A percentile compares a stretch with the other conserved stretches of the same genome.
phyloP scores from a whole-genome alignment of 2,329 filamentous ascomycete genomes.

The Phialophora macrospora region DNA sequence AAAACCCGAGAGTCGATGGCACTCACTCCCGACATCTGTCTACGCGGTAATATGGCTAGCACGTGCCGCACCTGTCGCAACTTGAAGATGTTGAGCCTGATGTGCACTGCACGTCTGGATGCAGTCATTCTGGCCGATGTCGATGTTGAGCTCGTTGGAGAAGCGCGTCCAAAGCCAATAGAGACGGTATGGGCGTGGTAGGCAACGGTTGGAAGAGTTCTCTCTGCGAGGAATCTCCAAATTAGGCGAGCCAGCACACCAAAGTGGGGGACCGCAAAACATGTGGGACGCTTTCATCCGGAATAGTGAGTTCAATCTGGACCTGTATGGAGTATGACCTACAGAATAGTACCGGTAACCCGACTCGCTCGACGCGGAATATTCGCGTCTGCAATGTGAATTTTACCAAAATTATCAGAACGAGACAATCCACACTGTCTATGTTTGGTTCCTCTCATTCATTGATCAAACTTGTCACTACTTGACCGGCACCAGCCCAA shows the following conservation, averaged over 20 bases:
- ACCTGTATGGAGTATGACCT: too few relatives aligned
- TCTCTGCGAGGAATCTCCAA: neutral
- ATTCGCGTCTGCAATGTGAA: too few relatives aligned
- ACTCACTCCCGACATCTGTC: neutral
- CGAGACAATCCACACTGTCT: neutral
- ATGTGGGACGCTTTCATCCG: neutral
- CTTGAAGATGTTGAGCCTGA: neutral
- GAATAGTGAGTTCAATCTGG: too few relatives aligned
- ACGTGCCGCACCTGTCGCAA: neutral
- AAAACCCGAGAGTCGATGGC: slow-evolving; percentile 36
- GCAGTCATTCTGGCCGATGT: neutral
- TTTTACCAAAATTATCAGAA: neutral
- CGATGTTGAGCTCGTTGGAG: neutral
- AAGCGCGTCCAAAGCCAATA: neutral
- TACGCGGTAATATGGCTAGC: neutral
- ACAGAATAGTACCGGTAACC: neutral
- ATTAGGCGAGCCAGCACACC: neutral
- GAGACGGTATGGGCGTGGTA: neutral
- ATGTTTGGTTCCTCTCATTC: neutral
- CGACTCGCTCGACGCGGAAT: neutral
- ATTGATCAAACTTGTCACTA: neutral
- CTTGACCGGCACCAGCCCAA: slow-evolving; percentile 36
- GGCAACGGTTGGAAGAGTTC: neutral
- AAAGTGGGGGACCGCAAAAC: neutral
- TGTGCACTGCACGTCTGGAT: neutral